phyloP scores from a whole-genome alignment of 1,284 basidiomycete genomes.

The Thelephora terrestris region DNA sequence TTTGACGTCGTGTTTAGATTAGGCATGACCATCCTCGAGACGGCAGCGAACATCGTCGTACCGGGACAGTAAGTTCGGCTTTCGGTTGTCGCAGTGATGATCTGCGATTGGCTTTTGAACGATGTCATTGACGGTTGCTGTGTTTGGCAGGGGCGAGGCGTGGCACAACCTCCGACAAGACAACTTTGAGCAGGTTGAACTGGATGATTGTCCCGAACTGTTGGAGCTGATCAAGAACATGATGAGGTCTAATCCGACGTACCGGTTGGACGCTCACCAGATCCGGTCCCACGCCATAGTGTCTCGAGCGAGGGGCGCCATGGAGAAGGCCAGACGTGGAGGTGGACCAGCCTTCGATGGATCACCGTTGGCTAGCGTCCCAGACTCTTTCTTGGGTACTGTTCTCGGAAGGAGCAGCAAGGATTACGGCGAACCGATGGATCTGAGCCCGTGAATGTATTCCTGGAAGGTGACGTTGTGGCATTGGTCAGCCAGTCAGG shows the following conservation, averaged over 20 bases:
- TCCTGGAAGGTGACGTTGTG: slow-evolving; percentile 9
- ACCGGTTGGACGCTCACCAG: slow-evolving; percentile 49
- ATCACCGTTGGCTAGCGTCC: slow-evolving; percentile 54
- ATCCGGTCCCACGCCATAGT: slow-evolving; percentile 63
- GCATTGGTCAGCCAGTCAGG: too few species aligned
- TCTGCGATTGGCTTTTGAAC: neutral
- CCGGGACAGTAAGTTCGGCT: slow-evolving; percentile 79
- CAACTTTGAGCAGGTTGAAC: slow-evolving; percentile 86
- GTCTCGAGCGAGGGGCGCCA: slow-evolving; percentile 50
- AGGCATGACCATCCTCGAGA: slow-evolving; percentile 93
- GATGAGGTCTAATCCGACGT: slow-evolving; percentile 65
- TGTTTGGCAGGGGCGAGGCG: slow-evolving; percentile 58
- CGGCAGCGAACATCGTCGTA: slow-evolving; percentile 91
- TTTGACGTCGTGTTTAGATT: slow-evolving; percentile 43
- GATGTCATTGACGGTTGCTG: slow-evolving; percentile 6
- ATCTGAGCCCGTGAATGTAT: slow-evolving; percentile 24
- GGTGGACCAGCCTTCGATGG: slow-evolving; percentile 45
- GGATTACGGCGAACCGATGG: slow-evolving; percentile 29
- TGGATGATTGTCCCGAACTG: slow-evolving; percentile 59
- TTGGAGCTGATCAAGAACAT: slow-evolving; percentile 64
- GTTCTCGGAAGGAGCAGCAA: slow-evolving; percentile 33
- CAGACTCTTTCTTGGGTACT: slow-evolving; percentile 49
- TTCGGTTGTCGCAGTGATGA: neutral
- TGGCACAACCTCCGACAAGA: slow-evolving; percentile 93
- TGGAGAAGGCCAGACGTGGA: slow-evolving; percentile 42